Conservation (phyloP, 2,329 filamentous ascomycete species). For the Elsinoe arachidis region DNA sequence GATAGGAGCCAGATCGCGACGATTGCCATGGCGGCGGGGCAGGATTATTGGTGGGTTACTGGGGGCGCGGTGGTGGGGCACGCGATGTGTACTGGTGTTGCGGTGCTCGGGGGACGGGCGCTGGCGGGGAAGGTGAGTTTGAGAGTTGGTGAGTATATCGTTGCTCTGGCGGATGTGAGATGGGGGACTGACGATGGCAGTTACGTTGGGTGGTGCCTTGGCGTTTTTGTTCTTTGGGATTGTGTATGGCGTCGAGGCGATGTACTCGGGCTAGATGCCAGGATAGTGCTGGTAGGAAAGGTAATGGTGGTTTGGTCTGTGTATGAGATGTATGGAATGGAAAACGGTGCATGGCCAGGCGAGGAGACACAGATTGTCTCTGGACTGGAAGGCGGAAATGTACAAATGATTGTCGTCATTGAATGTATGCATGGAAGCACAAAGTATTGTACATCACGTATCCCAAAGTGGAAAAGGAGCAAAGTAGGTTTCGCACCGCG, state of each 20-base stretch:
- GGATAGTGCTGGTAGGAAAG: neutral
- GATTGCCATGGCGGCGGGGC: slow-evolving; percentile 95
- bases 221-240: slow-evolving; percentile 87
- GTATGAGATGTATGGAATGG: neutral
- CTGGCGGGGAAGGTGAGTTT: slow-evolving; percentile 91
- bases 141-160: slow-evolving; percentile 72
- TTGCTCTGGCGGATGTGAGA: neutral
- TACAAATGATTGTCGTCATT: neutral
- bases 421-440: neutral
- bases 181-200: slow-evolving; percentile 42
- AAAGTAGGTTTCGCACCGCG: slow-evolving; percentile 1
- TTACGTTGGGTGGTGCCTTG: slow-evolving; percentile 82
- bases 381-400: neutral
- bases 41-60: slow-evolving; percentile 99
- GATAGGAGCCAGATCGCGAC: slow-evolving; percentile 97
- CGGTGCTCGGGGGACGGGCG: slow-evolving; percentile 83
- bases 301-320: neutral
- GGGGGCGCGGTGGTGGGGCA: slow-evolving; percentile 80
- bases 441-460: neutral
- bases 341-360: neutral
- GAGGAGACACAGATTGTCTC: neutral
- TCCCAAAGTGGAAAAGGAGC: neutral
- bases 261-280: slow-evolving; percentile 16
- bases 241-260: slow-evolving; percentile 72
- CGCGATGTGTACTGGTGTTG: slow-evolving; percentile 78